Conservation (phyloP, 352 stramenopile genomes). For the Globisporangium lucens region DNA sequence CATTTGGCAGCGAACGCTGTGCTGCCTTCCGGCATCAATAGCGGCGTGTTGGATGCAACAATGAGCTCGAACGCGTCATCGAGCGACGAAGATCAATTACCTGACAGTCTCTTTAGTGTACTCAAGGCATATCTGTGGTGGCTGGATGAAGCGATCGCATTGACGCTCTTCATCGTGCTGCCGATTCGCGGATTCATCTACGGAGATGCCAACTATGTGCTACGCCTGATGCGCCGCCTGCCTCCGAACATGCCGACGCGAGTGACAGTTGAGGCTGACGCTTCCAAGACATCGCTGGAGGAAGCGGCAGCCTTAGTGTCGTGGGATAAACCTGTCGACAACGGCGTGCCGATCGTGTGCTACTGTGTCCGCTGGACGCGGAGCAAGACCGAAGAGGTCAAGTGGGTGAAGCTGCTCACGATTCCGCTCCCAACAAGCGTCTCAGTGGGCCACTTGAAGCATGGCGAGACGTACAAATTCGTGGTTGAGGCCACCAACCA, state of each 20-base stretch:
- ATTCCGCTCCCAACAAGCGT: constrained; percentile 66
- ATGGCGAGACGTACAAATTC: constrained; percentile 86
- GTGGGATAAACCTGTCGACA: constrained; percentile 77
- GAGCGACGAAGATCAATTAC: constrained; percentile 10
- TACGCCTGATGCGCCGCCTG: constrained; percentile 61
- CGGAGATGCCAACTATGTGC: constrained; percentile 70
- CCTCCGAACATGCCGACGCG: constrained; percentile 81
- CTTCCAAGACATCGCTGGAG: constrained; percentile 49
- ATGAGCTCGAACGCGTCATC: constrained; percentile 2
- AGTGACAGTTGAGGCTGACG: constrained; percentile 65
- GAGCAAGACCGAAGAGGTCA: constrained; percentile 69
- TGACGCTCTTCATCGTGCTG: constrained; percentile 71
- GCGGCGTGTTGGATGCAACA: neutral
- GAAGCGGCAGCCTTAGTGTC: constrained; percentile 61
- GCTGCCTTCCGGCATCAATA: neutral
- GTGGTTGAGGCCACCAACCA: constrained; percentile 79
- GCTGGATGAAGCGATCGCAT: constrained; percentile 78
- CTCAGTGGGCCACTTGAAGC: constrained; percentile 52
- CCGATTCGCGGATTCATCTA: constrained; percentile 83
- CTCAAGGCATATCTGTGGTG: constrained; percentile 80
- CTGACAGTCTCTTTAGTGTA: constrained; percentile 33
- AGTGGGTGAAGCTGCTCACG: constrained; percentile 73
- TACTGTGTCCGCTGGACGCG: constrained; percentile 82
- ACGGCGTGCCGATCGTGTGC: constrained; percentile 78
- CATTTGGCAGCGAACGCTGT: neutral